These are phyloP conservation scores for Porpolomopsis calyptriformis DNA, from an alignment of 768 basidiomycete genomes.

Conservation along the genomic window DNA sequence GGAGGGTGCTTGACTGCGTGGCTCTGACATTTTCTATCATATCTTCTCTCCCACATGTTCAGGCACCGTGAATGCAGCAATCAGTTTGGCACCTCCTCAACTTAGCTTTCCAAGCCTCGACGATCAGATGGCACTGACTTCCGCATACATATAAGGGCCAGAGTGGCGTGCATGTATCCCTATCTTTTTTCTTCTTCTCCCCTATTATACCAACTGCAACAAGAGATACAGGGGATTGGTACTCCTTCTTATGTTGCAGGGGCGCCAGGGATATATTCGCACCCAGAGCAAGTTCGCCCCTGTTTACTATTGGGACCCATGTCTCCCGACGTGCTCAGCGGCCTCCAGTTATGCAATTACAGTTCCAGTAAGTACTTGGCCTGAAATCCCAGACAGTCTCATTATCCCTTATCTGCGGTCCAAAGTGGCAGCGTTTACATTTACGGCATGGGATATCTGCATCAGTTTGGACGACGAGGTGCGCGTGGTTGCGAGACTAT, in stretches of 20 bases:
- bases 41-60: neutral
- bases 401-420: neutral
- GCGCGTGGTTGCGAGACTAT: neutral
- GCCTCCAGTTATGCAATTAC: conserved; percentile 18
- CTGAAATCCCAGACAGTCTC: neutral
- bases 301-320: neutral
- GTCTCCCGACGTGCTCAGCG: conserved; percentile 8
- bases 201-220: no score
- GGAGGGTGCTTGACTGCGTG: conserved; percentile 68
- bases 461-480: conserved; percentile 15
- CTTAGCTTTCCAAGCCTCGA: no score
- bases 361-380: conserved; percentile 13
- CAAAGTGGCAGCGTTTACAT: conserved; percentile 17
- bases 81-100: no score
- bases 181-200: no score
- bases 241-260: no score
- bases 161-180: no score
- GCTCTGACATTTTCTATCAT: conserved; percentile 39
- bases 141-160: no score
- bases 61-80: no score
- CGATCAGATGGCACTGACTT: no score
- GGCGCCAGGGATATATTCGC: no score
- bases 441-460: conserved; percentile 15
- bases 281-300: neutral
- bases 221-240: no score